Conservation (phyloP, 2,329 filamentous ascomycete genomes). For the Coniochaeta sp. region DNA sequence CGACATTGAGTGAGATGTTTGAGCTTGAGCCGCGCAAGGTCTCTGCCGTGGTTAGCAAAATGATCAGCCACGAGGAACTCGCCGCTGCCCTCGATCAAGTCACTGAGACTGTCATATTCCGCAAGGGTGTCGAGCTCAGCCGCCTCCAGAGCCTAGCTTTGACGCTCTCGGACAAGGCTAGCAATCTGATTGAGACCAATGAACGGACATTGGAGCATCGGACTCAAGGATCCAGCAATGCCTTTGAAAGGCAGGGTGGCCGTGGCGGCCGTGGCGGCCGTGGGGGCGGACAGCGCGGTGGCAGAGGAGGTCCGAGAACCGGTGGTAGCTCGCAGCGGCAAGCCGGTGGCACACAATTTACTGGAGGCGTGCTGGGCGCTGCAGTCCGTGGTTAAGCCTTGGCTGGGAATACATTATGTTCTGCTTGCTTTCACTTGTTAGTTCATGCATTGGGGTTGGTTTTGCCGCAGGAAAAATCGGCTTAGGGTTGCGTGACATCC, state of each 20-base stretch:
- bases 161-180: conserved; percentile 92
- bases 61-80: conserved; percentile 99
- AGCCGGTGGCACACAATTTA: conserved; percentile 71
- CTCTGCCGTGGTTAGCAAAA: conserved; percentile 91
- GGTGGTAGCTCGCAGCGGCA: conserved; percentile 56
- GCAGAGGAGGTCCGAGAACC: conserved; percentile 51
- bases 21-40: conserved; percentile 89
- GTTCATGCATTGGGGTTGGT: conserved; percentile 17
- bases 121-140: conserved; percentile 97
- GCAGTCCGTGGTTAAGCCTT: conserved; percentile 49
- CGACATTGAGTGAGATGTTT: conserved; percentile 87
- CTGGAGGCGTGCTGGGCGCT: conserved; percentile 69
- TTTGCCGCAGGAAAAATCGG: neutral
- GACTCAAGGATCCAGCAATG: conserved; percentile 90
- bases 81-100: conserved; percentile 95
- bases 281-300: conserved; percentile 54
- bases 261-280: conserved; percentile 60
- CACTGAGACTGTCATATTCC: conserved; percentile 95
- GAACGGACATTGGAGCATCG: conserved; percentile 95
- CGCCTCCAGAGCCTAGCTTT: conserved; percentile 92
- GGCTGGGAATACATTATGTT: conserved; percentile 4
- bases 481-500: neutral
- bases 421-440: conserved; percentile 6
- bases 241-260: conserved; percentile 87
- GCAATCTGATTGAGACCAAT: conserved; percentile 90